Evolutionary conservation across 2,329 filamentous ascomycete genomes (phyloP).

Genomic region (Arthrinium phaeospermum): DNA sequence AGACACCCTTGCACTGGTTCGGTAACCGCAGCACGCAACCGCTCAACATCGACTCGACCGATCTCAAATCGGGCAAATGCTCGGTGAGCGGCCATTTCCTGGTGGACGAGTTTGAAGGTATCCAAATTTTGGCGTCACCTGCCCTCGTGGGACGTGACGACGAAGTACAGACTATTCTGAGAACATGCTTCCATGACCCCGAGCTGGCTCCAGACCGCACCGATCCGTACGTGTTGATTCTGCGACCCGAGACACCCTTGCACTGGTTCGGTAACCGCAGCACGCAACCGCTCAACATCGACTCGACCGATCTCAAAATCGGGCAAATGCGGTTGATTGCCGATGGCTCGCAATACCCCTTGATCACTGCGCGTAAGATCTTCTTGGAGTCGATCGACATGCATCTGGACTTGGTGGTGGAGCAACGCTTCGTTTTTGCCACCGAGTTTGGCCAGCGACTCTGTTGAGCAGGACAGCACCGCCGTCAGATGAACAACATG

Average conservation of each 20-base stretch:
- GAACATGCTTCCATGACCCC: constrained; percentile 66
- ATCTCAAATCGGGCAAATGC: constrained; percentile 84
- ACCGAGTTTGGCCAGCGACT: constrained; percentile 95
- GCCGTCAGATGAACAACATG: constrained; percentile 95
- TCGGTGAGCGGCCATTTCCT: no score
- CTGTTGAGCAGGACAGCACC: constrained; percentile 90
- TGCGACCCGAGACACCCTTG: constrained; percentile 80
- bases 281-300: constrained; percentile 73
- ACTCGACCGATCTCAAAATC: constrained; percentile 82
- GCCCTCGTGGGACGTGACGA: constrained; percentile 75
- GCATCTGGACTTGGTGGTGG: constrained; percentile 86
- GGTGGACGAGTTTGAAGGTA: constrained; percentile 77
- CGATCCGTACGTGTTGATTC: constrained; percentile 84
- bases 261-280: constrained; percentile 83
- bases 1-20: constrained; percentile 80
- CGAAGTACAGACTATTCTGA: constrained; percentile 85
- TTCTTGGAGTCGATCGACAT: constrained; percentile 82
- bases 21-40: constrained; percentile 75
- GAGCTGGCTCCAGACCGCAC: constrained; percentile 66
- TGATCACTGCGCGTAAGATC: constrained; percentile 77
- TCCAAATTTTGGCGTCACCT: constrained; percentile 85
- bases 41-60: constrained; percentile 78
- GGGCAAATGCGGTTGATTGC: constrained; percentile 89
- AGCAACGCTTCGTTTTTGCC: constrained; percentile 96
- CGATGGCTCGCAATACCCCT: constrained; percentile 79